Conservation (phyloP, 129 eudicot species). For the Dittrichia graveolens region DNA sequence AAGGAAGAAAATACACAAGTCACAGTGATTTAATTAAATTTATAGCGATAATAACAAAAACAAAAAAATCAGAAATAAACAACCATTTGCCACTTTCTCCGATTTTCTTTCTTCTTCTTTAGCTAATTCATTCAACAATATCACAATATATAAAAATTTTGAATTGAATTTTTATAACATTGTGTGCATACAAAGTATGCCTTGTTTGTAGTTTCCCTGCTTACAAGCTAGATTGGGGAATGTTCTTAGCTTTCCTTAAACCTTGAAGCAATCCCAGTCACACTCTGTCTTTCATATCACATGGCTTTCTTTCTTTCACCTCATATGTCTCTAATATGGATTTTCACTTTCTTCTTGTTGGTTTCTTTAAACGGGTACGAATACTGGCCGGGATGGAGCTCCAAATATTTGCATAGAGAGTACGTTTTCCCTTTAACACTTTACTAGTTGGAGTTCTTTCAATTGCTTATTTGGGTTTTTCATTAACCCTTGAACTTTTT, state of each 20-base stretch:
- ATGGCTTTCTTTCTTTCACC: background rate
- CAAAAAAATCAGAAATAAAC: too few species aligned
- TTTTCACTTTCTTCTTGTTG: background rate
- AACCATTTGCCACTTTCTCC: too few species aligned
- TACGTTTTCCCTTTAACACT: background rate
- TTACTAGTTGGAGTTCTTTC: background rate
- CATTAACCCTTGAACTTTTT: too few species aligned
- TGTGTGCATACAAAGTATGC: slow-evolving; percentile 27
- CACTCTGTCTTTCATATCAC: slow-evolving; percentile 1
- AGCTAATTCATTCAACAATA: too few species aligned
- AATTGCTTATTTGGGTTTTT: too few species aligned
- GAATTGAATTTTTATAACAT: background rate
- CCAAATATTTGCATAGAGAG: slow-evolving; percentile 9
- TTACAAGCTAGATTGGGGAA: slow-evolving; percentile 24
- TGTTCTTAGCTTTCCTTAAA: slow-evolving; percentile 44
- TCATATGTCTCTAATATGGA: background rate
- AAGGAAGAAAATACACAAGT: too few species aligned
- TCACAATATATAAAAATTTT: too few species aligned
- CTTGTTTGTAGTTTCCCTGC: slow-evolving; percentile 3
- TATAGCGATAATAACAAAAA: too few species aligned
- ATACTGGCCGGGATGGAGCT: slow-evolving; percentile 21
- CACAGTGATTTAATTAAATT: too few species aligned
- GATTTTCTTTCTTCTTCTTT: too few species aligned
- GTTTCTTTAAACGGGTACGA: background rate
- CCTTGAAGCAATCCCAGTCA: slow-evolving; percentile 36